Base-by-base conservation (phyloP, 768 basidiomycete genomes). In the Scleroderma citrinum region DNA sequence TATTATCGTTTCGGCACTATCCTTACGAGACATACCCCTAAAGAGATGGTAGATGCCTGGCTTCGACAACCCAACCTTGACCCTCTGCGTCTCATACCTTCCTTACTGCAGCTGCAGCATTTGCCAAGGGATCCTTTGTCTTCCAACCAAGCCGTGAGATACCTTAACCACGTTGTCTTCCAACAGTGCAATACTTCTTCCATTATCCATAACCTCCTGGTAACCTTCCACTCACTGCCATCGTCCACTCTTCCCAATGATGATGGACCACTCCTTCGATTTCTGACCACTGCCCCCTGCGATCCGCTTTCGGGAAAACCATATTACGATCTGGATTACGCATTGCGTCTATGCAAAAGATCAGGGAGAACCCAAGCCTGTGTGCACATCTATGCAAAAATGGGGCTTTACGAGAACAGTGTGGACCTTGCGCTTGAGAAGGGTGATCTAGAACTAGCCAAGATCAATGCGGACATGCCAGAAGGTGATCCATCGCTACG, bases 321-420 rank as follows among this genome's bases (percentile, higher is more conserved):
- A 2, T 95, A 92, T 64, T 98, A 92, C 66, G 93, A 98, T 59
- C 80, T 99, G 42, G 96, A 99, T 68, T 99, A 98, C 64, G 96
- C 96, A 1, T 65, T 99, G 48, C 81, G 96, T 16, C 67, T 97
- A 38, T 98, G 94, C 74, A 94, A 91, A 63, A 80, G 82, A 58
- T 75, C 85, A 32, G 80, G 82, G 8, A 73, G 89, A 36, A 87
- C 81, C 13, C 90, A 91, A 58, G 82, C 94, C 7, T 98, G 94
- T 65, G 92, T 98, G 32, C 87, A 91, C 58, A 93, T 99, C 43
- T 99, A 98, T 68, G 87, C 92, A 7, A 91, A 95, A 70, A 93
- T 99, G 92, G 94, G 92, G 3, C 72, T 97, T 37, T 97, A 87
- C 76, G 96, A 98, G 71, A 92, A 90, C 56, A 91, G 89, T 52